A percentile compares a stretch with the other conserved stretches of the same genome.
These are phyloP conservation scores for Erodium trifolium DNA, from an alignment of 441 rosid genomes.

Conservation along the genomic window DNA sequence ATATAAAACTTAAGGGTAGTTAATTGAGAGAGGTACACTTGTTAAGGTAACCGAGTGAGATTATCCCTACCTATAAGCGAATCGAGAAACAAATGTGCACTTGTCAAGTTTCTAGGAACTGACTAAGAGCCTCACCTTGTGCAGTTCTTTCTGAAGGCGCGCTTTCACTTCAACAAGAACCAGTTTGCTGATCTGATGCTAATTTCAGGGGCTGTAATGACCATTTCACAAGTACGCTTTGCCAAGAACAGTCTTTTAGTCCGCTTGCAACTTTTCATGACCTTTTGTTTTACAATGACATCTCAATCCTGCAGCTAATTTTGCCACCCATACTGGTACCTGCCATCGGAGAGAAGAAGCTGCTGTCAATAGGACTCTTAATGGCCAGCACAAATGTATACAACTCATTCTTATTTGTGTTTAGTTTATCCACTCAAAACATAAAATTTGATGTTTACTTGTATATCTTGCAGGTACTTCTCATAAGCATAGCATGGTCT, in stretches of 20 bases:
- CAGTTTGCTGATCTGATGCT: conserved; percentile 75
- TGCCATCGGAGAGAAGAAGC: conserved; percentile 45
- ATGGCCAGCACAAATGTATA: conserved; percentile 43
- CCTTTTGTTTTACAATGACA: neutral
- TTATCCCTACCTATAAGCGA: too few species aligned
- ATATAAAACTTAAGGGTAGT: too few species aligned
- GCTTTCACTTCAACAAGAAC: conserved; percentile 69
- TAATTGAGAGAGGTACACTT: too few species aligned
- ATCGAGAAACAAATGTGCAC: too few species aligned
- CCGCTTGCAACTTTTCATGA: too few species aligned
- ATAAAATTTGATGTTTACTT: conserved; percentile 4
- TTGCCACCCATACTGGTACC: conserved; percentile 59
- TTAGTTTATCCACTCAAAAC: neutral
- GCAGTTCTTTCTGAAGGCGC: conserved; percentile 86
- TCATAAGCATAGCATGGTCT: conserved; percentile 71
- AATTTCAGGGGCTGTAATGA: conserved; percentile 36
- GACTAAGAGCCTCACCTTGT: conserved; percentile 6
- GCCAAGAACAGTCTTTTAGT: neutral
- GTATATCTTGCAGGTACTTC: conserved; percentile 41
- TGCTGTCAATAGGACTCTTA: conserved; percentile 65
- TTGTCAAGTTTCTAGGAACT: too few species aligned
- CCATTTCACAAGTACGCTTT: conserved; percentile 54
- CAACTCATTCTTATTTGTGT: neutral
- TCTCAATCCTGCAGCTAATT: conserved; percentile 45
- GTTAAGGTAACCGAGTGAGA: too few species aligned